phyloP scores from a whole-genome alignment of 805 yeast species.

The Millerago galiae region DNA sequence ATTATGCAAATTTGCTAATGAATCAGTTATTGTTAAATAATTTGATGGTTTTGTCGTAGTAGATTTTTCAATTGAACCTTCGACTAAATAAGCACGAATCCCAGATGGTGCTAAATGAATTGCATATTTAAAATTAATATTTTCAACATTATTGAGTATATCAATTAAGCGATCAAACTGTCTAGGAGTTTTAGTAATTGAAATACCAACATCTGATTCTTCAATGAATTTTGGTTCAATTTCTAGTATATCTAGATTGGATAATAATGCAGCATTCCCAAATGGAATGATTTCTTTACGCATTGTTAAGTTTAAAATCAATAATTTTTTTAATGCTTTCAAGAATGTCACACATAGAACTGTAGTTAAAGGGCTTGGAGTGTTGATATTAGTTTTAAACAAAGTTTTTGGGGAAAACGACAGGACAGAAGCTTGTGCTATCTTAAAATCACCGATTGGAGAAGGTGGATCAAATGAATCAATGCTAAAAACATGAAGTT shows the following conservation, averaged over 20 bases:
- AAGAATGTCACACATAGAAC: constrained; percentile 40
- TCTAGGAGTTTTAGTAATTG: constrained; percentile 27
- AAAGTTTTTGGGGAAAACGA: constrained; percentile 15
- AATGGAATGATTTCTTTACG: constrained; percentile 38
- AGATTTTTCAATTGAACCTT: constrained; percentile 29
- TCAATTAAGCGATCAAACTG: constrained; percentile 28
- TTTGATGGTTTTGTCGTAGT: constrained; percentile 37
- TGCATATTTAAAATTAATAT: constrained; percentile 28
- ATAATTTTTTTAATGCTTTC: constrained; percentile 40
- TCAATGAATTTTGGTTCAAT: constrained; percentile 43
- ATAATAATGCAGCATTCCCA: constrained; percentile 38
- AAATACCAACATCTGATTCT: constrained; percentile 36
- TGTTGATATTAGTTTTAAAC: constrained; percentile 11
- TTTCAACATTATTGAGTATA: constrained; percentile 6
- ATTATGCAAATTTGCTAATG: constrained; percentile 32
- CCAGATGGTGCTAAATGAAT: constrained; percentile 52
- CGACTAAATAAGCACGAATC: constrained; percentile 39
- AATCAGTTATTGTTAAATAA: constrained; percentile 28
- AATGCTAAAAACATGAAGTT: constrained; percentile 38
- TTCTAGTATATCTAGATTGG: constrained; percentile 29
- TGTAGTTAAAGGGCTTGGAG: constrained; percentile 26
- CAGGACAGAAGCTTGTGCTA: constrained; percentile 11
- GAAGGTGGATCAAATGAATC: constrained; percentile 28
- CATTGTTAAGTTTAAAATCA: constrained; percentile 29
- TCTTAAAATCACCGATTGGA: constrained; percentile 22